Conservation (phyloP, 2,329 filamentous ascomycete genomes). For the Fusarium sp. region DNA sequence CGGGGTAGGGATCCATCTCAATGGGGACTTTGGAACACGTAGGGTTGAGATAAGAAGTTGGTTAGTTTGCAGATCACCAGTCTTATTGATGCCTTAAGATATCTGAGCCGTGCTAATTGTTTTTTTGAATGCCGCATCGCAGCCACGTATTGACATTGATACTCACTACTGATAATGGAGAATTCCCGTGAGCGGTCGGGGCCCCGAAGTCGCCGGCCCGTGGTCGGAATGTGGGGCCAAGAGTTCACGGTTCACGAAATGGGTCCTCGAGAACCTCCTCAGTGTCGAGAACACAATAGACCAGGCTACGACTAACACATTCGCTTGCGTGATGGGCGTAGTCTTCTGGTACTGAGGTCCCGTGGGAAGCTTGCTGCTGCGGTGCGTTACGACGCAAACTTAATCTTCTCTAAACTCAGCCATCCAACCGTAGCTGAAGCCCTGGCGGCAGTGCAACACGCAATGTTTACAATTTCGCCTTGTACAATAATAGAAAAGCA, state of each 20-base stretch:
- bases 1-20: constrained; percentile 12
- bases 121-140: constrained; percentile 12
- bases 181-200: constrained; percentile 13
- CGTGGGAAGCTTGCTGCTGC: constrained; percentile 2
- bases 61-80: background rate
- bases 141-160: constrained; percentile 6
- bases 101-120: constrained; percentile 4
- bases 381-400: constrained; percentile 19
- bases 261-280: background rate
- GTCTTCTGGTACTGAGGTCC: constrained; percentile 2
- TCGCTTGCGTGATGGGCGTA: background rate
- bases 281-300: background rate
- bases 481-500: constrained; percentile 10
- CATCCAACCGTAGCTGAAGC: constrained; percentile 16
- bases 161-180: background rate
- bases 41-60: constrained; percentile 8
- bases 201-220: constrained; percentile 27
- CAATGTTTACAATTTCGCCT: constrained; percentile 14
- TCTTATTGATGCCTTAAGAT: background rate
- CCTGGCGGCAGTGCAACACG: constrained; percentile 33
- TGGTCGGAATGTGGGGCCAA: constrained; percentile 30
- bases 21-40: constrained; percentile 22
- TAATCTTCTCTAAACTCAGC: constrained; percentile 16
- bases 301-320: constrained; percentile 1
- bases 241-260: constrained; percentile 4